Base-by-base conservation (phyloP, 345 rosid genomes). In the Salix purpurea region DNA sequence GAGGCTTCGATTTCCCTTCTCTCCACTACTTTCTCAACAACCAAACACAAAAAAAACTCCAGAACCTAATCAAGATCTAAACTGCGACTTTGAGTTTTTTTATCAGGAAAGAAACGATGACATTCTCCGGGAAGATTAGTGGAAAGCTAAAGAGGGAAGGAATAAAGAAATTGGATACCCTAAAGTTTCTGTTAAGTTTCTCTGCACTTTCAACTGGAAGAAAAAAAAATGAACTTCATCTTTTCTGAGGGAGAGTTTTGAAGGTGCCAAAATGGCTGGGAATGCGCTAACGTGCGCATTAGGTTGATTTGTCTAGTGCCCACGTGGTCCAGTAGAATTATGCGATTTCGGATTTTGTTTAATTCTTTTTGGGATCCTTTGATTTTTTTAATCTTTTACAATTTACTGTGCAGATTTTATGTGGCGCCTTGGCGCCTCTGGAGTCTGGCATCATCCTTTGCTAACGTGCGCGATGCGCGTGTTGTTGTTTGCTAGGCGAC, bases 261-360 rank as follows among this genome's bases (percentile, higher is more conserved):
- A 67, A 74, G 78, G 54, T 26, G 18, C 23, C 40, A n/a, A 56
- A 15, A 61, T 32, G 52, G 40, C n/a, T 1, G 24, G 39, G 30
- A 24, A 39, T 5, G 56, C 42, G 67, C 82, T 81, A 79, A 46
- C 54, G 54, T 85, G 84, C 73, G 67, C 85, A 0, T 16, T 0
- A 9, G 39, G 78, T 70, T 56, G 66, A 56, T 4, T 37, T 2
- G 37, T 69, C 76, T 4, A 2, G 2, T 14, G 60, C 36, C 14
- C 69, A 83, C 88, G 84, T 79, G 85, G 85, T 15, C 84, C 83
- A 81, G 76, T 79, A 42, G 67, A 15, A 21, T 56, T 58, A 26
- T 12, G 24, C 12, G 3, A n/a, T 67, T 80, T 13, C 37, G 82
- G 84, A 84, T 82, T 62, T 40, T 21, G 26, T 74, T 28, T 37